Percentiles rank a stretch among this genome's conserved stretches.
Conservation (phyloP, 257 asterid species). For the Echites panduratus region DNA sequence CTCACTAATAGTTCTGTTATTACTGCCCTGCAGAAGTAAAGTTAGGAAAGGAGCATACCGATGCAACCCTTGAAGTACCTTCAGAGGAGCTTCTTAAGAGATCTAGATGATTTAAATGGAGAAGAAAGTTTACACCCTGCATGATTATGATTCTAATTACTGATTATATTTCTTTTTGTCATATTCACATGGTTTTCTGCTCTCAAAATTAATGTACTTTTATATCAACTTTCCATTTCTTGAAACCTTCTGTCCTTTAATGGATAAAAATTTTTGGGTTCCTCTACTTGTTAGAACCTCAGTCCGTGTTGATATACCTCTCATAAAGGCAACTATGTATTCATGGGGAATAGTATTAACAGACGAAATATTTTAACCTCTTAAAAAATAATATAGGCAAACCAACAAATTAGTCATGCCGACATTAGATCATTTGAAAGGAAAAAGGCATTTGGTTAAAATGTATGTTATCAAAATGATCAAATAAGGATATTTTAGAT, state of each 20-base stretch:
- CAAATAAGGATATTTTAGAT: too few species aligned
- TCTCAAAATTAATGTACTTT: not conserved
- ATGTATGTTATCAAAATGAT: too few species aligned
- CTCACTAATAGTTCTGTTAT: not conserved
- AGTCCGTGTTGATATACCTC: too few species aligned
- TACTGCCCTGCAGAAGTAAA: constrained; percentile 55
- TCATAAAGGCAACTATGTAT: too few species aligned
- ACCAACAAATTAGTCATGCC: too few species aligned
- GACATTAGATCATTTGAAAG: too few species aligned
- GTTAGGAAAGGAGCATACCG: constrained; percentile 67
- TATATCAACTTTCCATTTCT: not conserved
- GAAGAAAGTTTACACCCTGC: not conserved
- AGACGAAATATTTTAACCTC: too few species aligned
- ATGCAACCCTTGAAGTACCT: constrained; percentile 84
- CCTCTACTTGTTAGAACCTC: not conserved
- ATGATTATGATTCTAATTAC: not conserved
- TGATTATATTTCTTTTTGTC: not conserved
- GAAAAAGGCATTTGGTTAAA: too few species aligned
- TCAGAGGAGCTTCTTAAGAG: constrained; percentile 72
- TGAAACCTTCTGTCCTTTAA: not conserved
- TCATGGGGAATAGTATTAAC: too few species aligned
- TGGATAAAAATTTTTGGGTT: not conserved
- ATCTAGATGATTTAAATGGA: constrained; percentile 17
- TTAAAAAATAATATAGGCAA: too few species aligned
- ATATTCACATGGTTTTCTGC: not conserved